Base-by-base conservation (phyloP, 805 yeast species). In the Wickerhamomyces alni region DNA sequence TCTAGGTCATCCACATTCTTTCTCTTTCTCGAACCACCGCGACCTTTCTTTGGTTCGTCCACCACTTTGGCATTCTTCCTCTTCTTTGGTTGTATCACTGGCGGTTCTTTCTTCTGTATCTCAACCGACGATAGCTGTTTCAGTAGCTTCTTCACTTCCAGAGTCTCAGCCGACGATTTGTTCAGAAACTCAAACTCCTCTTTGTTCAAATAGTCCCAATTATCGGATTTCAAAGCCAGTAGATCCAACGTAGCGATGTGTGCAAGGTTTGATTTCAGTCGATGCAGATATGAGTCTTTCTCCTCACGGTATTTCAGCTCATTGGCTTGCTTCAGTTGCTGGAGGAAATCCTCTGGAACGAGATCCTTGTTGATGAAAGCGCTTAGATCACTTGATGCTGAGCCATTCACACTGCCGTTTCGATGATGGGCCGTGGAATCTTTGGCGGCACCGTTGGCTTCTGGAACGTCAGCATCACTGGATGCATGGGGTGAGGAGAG, bases 171-270 rank as follows among this genome's bases (percentile, higher is more conserved):
- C 13, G 59, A 52, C 3, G 59, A 45, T 36, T 40, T 48, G 35
- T 51, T 48, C 17, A 56, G 34, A 38, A 54, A 52, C 11, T 52
- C 53, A 26, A 50, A 45, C 43, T 56, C 53, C 35, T 53, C 57
- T 7, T 43, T 39, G 37, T 55, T 56, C 15, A 56, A 28, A 13
- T 41, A 47, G 25, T 56, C 56, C 59, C 58, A 54, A 28, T 49
- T 48, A 25, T 51, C 56, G 10, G 56, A 43, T 26, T 51, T 50
- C 34, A 48, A 17, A 12, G 53, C 33, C 4, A 56, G 36, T 5
- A 53, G 30, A 30, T 56, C 60, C 37, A 56, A 37, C 0, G 57
- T 56, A 5, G 59, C 44, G 34, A 53, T 47, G 35, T 56, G 59
- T 1, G 59, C 54, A 8, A 55, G 40, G 35, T 51, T 50, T 2